Percentiles rank a stretch among this genome's conserved stretches.
phyloP scores from a whole-genome alignment of 1,284 basidiomycete genomes.

The Coniferiporia weirii region DNA sequence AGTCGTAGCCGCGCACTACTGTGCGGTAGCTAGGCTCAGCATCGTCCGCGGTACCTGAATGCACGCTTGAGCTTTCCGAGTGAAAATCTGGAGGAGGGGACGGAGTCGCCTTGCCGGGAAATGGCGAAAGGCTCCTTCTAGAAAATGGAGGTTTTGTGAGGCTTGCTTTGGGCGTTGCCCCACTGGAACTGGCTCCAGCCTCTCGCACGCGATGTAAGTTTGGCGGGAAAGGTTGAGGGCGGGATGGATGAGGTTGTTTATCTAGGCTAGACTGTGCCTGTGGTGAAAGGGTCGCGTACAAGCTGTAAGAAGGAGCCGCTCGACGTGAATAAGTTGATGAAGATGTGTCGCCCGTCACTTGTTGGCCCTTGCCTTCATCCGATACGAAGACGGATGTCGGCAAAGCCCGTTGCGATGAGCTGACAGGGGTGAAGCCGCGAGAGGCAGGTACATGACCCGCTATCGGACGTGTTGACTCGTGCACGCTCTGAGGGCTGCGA shows the following conservation, averaged over 20 bases:
- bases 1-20: neutral
- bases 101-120: neutral
- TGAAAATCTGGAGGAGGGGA: neutral
- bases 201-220: neutral
- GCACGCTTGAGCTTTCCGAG: neutral
- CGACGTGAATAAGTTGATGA: neutral
- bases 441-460: neutral
- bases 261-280: neutral
- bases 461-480: neutral
- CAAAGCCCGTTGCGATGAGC: neutral
- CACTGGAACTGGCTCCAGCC: neutral
- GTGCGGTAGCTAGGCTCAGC: neutral
- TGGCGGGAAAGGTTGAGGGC: neutral
- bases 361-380: neutral
- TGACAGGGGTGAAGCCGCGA: neutral
- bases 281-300: neutral
- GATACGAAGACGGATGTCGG: neutral
- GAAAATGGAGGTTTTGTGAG: neutral
- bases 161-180: neutral
- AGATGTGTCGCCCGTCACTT: neutral
- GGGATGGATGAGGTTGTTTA: neutral
- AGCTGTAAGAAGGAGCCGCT: neutral
- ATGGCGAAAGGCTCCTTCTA: neutral
- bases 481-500: neutral
- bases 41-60: neutral